These are phyloP conservation scores for Kwoniella pini DNA, from an alignment of 768 basidiomycete genomes.

Conservation along the genomic window DNA sequence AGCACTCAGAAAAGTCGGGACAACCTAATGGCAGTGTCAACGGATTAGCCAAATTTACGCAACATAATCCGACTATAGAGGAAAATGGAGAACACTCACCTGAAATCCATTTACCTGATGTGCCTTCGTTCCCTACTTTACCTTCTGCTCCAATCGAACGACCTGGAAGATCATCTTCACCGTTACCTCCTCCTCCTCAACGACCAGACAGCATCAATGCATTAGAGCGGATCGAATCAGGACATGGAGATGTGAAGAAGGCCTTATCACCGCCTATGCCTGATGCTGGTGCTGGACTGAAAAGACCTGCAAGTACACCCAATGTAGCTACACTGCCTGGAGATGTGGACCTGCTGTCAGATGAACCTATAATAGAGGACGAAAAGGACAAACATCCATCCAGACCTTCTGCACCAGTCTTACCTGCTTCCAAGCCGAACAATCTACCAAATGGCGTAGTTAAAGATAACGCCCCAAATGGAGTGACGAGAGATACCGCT, in stretches of 20 bases:
- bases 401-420: slow-evolving; percentile 1
- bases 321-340: slow-evolving; percentile 21
- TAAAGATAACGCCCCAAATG: slow-evolving; percentile 1
- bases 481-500: slow-evolving; percentile 1
- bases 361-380: slow-evolving; percentile 12
- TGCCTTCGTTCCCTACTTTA: slow-evolving; percentile 32
- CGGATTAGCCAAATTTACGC: slow-evolving; percentile 6
- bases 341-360: slow-evolving; percentile 11
- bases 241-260: not conserved
- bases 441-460: slow-evolving; percentile 17
- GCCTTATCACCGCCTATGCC: slow-evolving; percentile 22
- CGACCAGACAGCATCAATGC: slow-evolving; percentile 19
- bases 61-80: slow-evolving; percentile 20
- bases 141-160: slow-evolving; percentile 39
- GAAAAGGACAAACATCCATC: slow-evolving; percentile 12
- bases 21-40: slow-evolving; percentile 10
- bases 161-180: slow-evolving; percentile 20
- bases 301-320: slow-evolving; percentile 23
- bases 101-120: slow-evolving; percentile 32
- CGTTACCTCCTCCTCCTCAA: slow-evolving; percentile 22
- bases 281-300: slow-evolving; percentile 11
- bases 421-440: not conserved
- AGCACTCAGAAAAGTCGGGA: slow-evolving; percentile 5
- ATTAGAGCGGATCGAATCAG: not conserved
- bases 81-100: slow-evolving; percentile 7